Evolutionary conservation across 2,329 filamentous ascomycete genomes (phyloP).

Genomic region (Bipolaris cookei): DNA sequence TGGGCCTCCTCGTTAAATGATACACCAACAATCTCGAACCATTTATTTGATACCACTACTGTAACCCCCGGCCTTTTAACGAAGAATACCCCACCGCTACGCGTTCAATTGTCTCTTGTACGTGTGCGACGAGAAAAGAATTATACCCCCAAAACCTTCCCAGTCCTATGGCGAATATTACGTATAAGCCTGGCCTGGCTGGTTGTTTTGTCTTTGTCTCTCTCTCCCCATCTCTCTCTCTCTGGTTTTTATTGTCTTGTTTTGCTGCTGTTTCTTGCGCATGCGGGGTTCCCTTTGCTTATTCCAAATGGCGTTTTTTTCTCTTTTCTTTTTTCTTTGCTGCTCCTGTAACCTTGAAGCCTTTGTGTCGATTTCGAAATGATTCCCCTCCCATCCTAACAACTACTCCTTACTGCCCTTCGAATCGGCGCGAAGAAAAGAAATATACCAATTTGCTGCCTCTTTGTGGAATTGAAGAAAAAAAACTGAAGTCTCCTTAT

Average conservation of each 20-base stretch:
- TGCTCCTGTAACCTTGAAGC: not conserved
- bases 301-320: not conserved
- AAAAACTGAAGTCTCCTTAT: no score
- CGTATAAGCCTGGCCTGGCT: constrained; percentile 39
- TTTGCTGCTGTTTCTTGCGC: constrained; percentile 23
- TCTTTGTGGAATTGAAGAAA: not conserved
- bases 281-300: not conserved
- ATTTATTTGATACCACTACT: constrained; percentile 40
- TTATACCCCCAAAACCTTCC: constrained; percentile 47
- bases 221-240: constrained; percentile 20
- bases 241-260: constrained; percentile 6
- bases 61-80: constrained; percentile 45
- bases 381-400: constrained; percentile 3
- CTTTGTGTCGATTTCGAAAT: constrained; percentile 2
- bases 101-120: constrained; percentile 36
- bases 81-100: constrained; percentile 45
- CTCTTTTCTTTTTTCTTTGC: not conserved
- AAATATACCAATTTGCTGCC: constrained; percentile 12
- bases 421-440: constrained; percentile 8
- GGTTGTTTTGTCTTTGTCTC: constrained; percentile 29
- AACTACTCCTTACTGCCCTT: not conserved
- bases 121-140: constrained; percentile 49
- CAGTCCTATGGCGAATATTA: constrained; percentile 36
- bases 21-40: constrained; percentile 41
- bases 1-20: constrained; percentile 83